phyloP scores from a whole-genome alignment of 805 yeast species.

The Metschnikowia corniflorae region DNA sequence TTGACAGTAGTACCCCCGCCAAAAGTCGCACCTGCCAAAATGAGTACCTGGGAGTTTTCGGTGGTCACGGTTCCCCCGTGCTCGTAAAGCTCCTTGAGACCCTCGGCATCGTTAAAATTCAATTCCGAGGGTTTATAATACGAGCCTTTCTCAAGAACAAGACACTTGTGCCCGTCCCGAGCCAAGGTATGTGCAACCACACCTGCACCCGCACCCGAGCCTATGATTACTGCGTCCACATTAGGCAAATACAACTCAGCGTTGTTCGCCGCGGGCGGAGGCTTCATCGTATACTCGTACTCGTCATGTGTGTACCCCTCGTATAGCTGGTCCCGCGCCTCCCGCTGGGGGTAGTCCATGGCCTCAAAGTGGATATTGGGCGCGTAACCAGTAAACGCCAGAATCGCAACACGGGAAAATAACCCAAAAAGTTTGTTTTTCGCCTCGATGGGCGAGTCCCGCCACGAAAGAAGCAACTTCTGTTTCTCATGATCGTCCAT shows the following conservation, averaged over 20 bases:
- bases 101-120: slow-evolving; percentile 35
- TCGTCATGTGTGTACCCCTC: slow-evolving; percentile 23
- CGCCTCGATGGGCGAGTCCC: slow-evolving; percentile 34
- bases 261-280: slow-evolving; percentile 26
- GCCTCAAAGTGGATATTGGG: slow-evolving; percentile 34
- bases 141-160: slow-evolving; percentile 51
- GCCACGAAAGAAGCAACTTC: slow-evolving; percentile 35
- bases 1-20: slow-evolving; percentile 60
- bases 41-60: slow-evolving; percentile 28
- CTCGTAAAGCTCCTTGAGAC: slow-evolving; percentile 37
- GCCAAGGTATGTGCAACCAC: slow-evolving; percentile 48
- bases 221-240: slow-evolving; percentile 46
- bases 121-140: slow-evolving; percentile 37
- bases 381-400: slow-evolving; percentile 26
- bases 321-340: slow-evolving; percentile 26
- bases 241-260: slow-evolving; percentile 33
- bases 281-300: slow-evolving; percentile 29
- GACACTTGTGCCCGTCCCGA: slow-evolving; percentile 38
- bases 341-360: slow-evolving; percentile 37
- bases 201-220: slow-evolving; percentile 54
- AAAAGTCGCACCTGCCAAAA: slow-evolving; percentile 51
- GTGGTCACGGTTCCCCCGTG: slow-evolving; percentile 34
- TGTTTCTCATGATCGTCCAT: slow-evolving; percentile 34
- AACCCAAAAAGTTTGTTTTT: slow-evolving; percentile 35
- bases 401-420: slow-evolving; percentile 23